These are phyloP conservation scores for Vigna radiata DNA, from an alignment of 306 rosid genomes.

Conservation along the genomic window DNA sequence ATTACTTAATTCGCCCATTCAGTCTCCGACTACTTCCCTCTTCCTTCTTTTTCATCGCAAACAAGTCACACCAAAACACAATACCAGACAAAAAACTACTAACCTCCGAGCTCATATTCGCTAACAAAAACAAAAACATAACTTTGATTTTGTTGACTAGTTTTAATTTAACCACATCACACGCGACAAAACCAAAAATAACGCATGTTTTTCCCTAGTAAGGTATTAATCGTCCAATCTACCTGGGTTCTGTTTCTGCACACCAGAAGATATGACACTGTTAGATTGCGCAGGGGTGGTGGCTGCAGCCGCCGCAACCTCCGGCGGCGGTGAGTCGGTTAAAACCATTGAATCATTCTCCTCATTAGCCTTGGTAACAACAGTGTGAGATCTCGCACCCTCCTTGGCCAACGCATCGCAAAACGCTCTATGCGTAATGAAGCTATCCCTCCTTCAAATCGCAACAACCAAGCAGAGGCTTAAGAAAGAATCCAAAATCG, in stretches of 20 bases:
- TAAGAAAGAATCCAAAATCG: neutral
- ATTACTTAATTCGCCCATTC: conserved; percentile 43
- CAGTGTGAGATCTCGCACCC: conserved; percentile 59
- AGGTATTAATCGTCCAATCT: conserved; percentile 10
- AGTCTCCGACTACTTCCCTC: conserved; percentile 46
- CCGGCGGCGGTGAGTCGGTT: conserved; percentile 41
- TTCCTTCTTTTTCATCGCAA: conserved; percentile 26
- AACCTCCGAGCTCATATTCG: conserved; percentile 58
- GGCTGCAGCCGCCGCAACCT: neutral
- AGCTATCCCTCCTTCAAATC: conserved; percentile 86
- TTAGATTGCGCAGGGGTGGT: conserved; percentile 54
- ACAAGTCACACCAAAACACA: conserved; percentile 51
- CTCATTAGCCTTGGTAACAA: conserved; percentile 45
- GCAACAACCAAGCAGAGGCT: conserved; percentile 24
- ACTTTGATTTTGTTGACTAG: conserved; percentile 7
- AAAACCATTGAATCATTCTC: conserved; percentile 52
- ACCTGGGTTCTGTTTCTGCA: conserved; percentile 71
- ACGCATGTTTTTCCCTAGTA: conserved; percentile 30
- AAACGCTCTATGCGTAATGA: conserved; percentile 92
- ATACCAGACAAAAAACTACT: conserved; percentile 77
- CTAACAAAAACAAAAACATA: conserved; percentile 26
- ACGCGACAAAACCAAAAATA: conserved; percentile 50
- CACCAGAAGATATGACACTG: conserved; percentile 46
- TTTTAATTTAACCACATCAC: conserved; percentile 46
- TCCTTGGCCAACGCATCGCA: conserved; percentile 94